Evolutionary conservation across 768 basidiomycete species (phyloP).

Genomic region (Hysterangium stoloniferum): DNA sequence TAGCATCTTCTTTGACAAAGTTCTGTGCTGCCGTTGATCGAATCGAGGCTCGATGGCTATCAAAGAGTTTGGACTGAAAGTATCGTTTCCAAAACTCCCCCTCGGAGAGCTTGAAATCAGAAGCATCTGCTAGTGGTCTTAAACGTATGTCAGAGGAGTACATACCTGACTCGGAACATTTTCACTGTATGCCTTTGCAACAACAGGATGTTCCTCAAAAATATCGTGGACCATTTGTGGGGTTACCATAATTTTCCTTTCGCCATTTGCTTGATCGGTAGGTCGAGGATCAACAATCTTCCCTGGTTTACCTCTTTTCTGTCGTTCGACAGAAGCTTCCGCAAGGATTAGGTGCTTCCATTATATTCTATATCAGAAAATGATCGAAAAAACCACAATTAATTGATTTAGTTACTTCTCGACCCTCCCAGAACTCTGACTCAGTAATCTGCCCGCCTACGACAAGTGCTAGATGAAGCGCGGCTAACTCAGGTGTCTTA

Average conservation of each 20-base stretch:
- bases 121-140: slow-evolving; percentile 11
- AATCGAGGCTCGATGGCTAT: slow-evolving; percentile 89
- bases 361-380: slow-evolving; percentile 21
- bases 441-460: slow-evolving; percentile 80
- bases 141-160: background rate
- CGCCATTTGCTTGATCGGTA: slow-evolving; percentile 74
- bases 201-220: slow-evolving; percentile 96
- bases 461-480: slow-evolving; percentile 84
- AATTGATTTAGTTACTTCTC: slow-evolving; percentile 53
- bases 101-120: slow-evolving; percentile 60
- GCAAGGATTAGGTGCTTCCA: slow-evolving; percentile 66
- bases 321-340: slow-evolving; percentile 64
- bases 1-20: slow-evolving; percentile 82
- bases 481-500: slow-evolving; percentile 67
- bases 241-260: slow-evolving; percentile 84
- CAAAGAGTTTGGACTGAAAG: slow-evolving; percentile 93
- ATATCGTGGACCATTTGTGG: slow-evolving; percentile 91
- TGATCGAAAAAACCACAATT: slow-evolving; percentile 14
- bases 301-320: slow-evolving; percentile 75
- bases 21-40: slow-evolving; percentile 78
- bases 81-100: slow-evolving; percentile 95
- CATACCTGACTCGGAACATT: slow-evolving; percentile 82
- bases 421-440: slow-evolving; percentile 94
- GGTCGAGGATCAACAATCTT: slow-evolving; percentile 85
- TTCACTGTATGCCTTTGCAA: slow-evolving; percentile 85